A percentile compares a stretch with the other conserved stretches of the same genome.
Conservation (phyloP, 495 filamentous ascomycete species). For the Chaetomium fimeti region DNA sequence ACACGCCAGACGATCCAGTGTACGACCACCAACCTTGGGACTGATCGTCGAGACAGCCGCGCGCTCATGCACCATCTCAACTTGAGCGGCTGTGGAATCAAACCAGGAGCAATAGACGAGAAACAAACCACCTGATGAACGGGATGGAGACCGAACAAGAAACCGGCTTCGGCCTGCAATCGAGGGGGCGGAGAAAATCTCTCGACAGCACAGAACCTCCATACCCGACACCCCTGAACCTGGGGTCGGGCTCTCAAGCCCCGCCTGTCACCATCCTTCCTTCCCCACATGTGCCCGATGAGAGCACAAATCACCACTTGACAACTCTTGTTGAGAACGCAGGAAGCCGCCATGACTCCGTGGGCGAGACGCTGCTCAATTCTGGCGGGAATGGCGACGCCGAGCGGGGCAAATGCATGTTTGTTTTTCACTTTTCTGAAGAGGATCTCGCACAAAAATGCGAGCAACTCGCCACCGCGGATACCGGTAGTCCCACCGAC, state of each 20-base stretch:
- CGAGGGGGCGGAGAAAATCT: conserved; percentile 7
- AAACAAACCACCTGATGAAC: conserved; percentile 5
- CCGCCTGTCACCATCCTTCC: neutral
- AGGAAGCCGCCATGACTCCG: conserved; percentile 4
- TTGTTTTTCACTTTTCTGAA: neutral
- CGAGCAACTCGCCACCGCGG: neutral
- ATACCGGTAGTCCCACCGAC: neutral
- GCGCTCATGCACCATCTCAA: conserved; percentile 21
- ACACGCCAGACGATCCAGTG: conserved; percentile 2
- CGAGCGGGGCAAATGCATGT: neutral
- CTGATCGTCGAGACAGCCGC: conserved; percentile 22
- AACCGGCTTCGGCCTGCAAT: neutral
- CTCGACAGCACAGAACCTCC: neutral
- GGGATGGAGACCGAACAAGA: neutral
- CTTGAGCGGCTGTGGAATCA: neutral
- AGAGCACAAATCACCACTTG: neutral
- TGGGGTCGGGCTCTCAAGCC: neutral
- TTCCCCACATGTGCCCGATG: neutral
- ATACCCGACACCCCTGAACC: neutral
- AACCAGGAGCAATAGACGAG: neutral
- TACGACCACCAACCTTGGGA: neutral
- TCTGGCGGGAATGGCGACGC: neutral
- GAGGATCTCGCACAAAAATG: neutral
- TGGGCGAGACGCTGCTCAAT: neutral
- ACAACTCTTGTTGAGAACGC: neutral